Conservation (phyloP, 2,329 filamentous ascomycete genomes). For the Hyphodiscus sp. region DNA sequence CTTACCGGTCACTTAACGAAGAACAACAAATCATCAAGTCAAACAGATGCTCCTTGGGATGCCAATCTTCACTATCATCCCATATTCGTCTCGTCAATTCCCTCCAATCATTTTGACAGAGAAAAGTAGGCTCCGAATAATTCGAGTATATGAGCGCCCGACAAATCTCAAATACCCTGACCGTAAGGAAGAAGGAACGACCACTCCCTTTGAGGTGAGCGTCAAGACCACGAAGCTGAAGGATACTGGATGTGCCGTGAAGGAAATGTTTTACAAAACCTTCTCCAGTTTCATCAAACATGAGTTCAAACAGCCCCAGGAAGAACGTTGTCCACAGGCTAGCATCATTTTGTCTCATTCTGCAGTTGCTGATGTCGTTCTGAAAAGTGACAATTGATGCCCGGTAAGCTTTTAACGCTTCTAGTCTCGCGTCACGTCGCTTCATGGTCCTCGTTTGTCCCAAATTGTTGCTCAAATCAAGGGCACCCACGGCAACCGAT, state of each 20-base stretch:
- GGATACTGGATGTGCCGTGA: slow-evolving; percentile 21
- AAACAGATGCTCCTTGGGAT: slow-evolving; percentile 19
- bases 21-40: slow-evolving; percentile 17
- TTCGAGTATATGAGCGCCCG: slow-evolving; percentile 16
- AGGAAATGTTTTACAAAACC: slow-evolving; percentile 22
- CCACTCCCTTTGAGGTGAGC: slow-evolving; percentile 7
- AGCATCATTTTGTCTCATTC: slow-evolving; percentile 8
- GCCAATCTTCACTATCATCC: slow-evolving; percentile 7
- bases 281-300: slow-evolving; percentile 18
- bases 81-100: slow-evolving; percentile 11
- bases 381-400: slow-evolving; percentile 10
- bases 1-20: slow-evolving; percentile 8
- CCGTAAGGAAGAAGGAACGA: slow-evolving; percentile 17
- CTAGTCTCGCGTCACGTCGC: slow-evolving; percentile 1
- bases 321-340: slow-evolving; percentile 21
- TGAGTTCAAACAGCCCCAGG: slow-evolving; percentile 22
- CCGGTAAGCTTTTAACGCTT: slow-evolving; percentile 15
- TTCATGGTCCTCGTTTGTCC: not conserved
- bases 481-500: slow-evolving; percentile 13
- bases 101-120: slow-evolving; percentile 10
- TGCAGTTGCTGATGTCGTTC: slow-evolving; percentile 2
- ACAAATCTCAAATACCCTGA: slow-evolving; percentile 21
- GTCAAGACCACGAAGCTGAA: slow-evolving; percentile 16
- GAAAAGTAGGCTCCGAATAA: slow-evolving; percentile 15
- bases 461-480: slow-evolving; percentile 11